Evolutionary conservation across 1,139 yeast species (phyloP).

Genomic region (Magnusiomyces suaveolens): DNA sequence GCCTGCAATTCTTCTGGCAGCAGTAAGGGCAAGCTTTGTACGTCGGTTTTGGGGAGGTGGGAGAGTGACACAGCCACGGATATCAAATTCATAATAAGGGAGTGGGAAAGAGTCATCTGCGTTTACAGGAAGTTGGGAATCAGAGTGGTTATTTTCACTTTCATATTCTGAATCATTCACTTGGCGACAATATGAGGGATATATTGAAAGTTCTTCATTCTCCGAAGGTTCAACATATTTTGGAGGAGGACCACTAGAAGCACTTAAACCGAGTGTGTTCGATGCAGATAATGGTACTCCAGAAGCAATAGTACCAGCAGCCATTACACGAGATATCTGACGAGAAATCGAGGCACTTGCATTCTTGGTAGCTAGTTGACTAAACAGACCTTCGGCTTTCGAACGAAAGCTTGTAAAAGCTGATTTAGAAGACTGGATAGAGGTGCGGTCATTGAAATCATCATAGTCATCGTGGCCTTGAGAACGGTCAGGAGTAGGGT

Average conservation of each 20-base stretch:
- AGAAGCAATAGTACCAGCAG: slow-evolving; percentile 13
- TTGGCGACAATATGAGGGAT: slow-evolving; percentile 56
- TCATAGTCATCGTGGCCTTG: neutral
- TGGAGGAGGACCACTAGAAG: neutral
- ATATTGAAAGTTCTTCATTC: slow-evolving; percentile 35
- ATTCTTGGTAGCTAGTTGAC: slow-evolving; percentile 12
- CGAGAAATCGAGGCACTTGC: slow-evolving; percentile 14
- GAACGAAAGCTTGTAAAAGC: neutral
- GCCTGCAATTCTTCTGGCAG: slow-evolving; percentile 63
- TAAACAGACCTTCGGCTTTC: slow-evolving; percentile 2
- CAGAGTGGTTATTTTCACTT: neutral
- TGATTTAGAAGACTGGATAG: neutral
- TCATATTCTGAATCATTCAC: slow-evolving; percentile 22
- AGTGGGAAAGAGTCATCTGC: neutral
- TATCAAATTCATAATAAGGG: slow-evolving; percentile 40
- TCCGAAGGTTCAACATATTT: slow-evolving; percentile 20
- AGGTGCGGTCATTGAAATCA: neutral
- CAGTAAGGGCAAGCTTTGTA: slow-evolving; percentile 54
- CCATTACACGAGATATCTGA: slow-evolving; percentile 12
- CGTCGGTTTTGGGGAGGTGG: slow-evolving; percentile 66
- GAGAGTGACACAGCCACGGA: slow-evolving; percentile 64
- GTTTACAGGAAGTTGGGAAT: neutral
- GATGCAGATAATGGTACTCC: slow-evolving; percentile 6
- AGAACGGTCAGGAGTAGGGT: neutral
- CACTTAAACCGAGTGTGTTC: neutral